A percentile compares a stretch with the other conserved stretches of the same genome.
Conservation (phyloP, 305 asterid genomes). For the Solanum chacoense region DNA sequence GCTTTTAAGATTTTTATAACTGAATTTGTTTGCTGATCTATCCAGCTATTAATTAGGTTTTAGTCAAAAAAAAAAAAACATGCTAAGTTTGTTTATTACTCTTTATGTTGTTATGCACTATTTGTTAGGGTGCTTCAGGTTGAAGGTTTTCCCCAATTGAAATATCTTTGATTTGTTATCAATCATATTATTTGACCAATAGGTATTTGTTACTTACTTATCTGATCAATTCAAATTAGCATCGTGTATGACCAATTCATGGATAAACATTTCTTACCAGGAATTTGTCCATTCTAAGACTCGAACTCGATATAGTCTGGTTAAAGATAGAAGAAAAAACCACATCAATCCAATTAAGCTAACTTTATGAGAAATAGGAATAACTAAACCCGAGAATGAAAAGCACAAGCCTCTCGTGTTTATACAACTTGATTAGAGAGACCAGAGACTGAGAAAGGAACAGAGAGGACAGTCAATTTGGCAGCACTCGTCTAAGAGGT, state of each 20-base stretch:
- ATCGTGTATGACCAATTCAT: not conserved
- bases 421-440: no score
- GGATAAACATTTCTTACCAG: not conserved
- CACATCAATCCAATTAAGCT: no score
- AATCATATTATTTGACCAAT: not conserved
- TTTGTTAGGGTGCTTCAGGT: not conserved
- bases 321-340: not conserved
- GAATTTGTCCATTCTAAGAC: not conserved
- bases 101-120: not conserved
- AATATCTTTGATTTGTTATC: not conserved
- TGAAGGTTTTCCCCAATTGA: not conserved
- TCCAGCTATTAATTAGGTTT: not conserved
- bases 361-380: no score
- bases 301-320: not conserved
- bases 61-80: not conserved
- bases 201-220: not conserved
- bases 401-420: no score
- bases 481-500: no score
- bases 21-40: not conserved
- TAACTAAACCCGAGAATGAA: no score
- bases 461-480: no score
- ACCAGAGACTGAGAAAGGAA: no score
- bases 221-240: not conserved
- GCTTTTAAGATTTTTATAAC: not conserved
- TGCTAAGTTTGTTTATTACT: not conserved